phyloP scores from a whole-genome alignment of 345 rosid species.

The Viola odorata region DNA sequence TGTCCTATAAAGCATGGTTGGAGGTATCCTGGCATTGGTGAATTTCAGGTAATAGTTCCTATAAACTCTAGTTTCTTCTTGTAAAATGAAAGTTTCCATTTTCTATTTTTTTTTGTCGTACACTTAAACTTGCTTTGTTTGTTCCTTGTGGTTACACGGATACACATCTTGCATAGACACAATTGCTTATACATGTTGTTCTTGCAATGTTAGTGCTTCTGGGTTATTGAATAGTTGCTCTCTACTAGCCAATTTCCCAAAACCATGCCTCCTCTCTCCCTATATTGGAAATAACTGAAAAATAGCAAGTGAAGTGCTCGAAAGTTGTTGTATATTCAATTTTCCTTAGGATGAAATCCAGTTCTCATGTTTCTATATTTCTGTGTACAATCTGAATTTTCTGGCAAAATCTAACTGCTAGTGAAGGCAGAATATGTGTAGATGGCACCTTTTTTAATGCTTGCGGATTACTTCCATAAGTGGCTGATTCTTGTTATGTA shows the following conservation, averaged over 20 bases:
- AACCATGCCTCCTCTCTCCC: constrained; percentile 1
- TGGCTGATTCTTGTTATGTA: no score
- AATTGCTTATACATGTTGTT: neutral
- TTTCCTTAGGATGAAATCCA: neutral
- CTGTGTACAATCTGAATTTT: neutral
- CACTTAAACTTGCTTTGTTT: neutral
- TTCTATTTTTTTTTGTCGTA: neutral
- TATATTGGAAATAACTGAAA: neutral
- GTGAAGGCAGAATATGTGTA: no score
- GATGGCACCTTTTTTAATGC: no score
- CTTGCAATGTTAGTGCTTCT: neutral
- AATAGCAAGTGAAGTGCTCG: neutral
- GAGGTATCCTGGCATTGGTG: constrained; percentile 98
- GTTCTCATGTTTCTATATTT: no score
- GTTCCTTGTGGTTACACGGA: neutral
- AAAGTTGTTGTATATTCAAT: neutral
- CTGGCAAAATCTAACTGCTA: neutral
- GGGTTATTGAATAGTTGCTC: neutral
- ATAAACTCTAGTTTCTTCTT: constrained; percentile 6
- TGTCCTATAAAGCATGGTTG: constrained; percentile 96
- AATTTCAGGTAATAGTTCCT: constrained; percentile 67
- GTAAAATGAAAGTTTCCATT: constrained; percentile 1
- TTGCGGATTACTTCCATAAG: no score
- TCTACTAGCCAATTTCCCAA: neutral
- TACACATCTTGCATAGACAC: neutral